Evolutionary conservation across 306 rosid genomes (phyloP), one percentile per base, ranked within the genome.

Genomic region (Prunus armeniaca): DNA sequence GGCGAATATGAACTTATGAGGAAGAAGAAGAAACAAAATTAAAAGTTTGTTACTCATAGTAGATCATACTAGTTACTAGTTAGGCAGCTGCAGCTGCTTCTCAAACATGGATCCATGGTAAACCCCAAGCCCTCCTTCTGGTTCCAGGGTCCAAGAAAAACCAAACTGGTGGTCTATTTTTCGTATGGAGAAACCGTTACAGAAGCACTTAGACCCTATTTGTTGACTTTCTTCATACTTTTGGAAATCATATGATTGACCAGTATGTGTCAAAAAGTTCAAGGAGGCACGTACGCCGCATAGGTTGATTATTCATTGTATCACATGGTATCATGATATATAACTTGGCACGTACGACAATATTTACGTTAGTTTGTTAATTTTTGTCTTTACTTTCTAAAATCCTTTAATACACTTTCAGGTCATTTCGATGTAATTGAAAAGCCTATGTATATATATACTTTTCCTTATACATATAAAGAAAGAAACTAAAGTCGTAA

Each of bases 111-210:
- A 70, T 25, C 20, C 11, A 70, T 5, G n/a, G 22, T 55, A 30
- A 30, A 30, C 43, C 58, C 2, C 11, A 47, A 54, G 78, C 47
- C 58, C 58, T 13, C 46, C 47, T 60, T 77, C 38, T 17, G 69
- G 75, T 74, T 77, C 49, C 64, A 32, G 54, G 46, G 22, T 15
- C n/a, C 12, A 5, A 60, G 20, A 47, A 45, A 47, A 67, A 28
- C 67, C 52, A 1, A 38, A 64, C 41, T 34, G 27, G 3, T 22
- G 7, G 34, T 75, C 72, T 67, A 28, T 4, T 47, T 34, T 20
- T 3, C 50, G 69, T 43, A 61, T 25, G 64, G 51, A 55, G 66
- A 80, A 72, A 43, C 79, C 17, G 84, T 81, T 84, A 84, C 66
- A 60, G 69, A 65, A 65, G 15, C 69, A 34, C 69, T 65, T 34